Conservation (phyloP, 2,329 filamentous ascomycete species). For the Botrytis tulipae region DNA sequence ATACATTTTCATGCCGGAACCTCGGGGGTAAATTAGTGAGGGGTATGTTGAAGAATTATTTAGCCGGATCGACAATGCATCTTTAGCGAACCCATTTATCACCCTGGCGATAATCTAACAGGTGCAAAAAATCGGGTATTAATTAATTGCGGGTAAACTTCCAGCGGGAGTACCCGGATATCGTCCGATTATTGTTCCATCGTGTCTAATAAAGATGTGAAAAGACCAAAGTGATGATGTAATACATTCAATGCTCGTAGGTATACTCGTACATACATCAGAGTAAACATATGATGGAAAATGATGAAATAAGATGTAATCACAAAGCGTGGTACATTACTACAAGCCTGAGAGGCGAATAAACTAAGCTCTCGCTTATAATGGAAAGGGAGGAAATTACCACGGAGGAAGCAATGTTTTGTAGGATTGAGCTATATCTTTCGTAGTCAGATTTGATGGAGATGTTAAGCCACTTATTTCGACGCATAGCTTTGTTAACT, state of each 20-base stretch:
- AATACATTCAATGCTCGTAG: not conserved
- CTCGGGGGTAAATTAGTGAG: constrained; percentile 1
- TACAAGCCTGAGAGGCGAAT: not conserved
- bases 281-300: not conserved
- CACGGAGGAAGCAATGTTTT: not conserved
- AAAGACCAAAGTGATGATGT: not conserved
- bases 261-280: too few relatives aligned
- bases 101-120: not conserved
- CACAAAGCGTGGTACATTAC: not conserved
- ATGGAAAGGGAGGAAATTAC: not conserved
- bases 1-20: not conserved
- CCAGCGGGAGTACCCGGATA: not conserved
- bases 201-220: not conserved
- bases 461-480: not conserved
- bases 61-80: constrained; percentile 3
- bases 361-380: not conserved
- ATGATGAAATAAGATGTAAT: not conserved
- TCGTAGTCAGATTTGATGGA: not conserved
- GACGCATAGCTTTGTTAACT: not conserved
- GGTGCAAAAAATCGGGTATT: not conserved
- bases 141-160: not conserved
- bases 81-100: not conserved
- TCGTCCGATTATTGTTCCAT: not conserved
- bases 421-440: not conserved
- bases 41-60: not conserved